Base-by-base conservation (phyloP, 768 basidiomycete species). In the Pisolithus tinctorius region DNA sequence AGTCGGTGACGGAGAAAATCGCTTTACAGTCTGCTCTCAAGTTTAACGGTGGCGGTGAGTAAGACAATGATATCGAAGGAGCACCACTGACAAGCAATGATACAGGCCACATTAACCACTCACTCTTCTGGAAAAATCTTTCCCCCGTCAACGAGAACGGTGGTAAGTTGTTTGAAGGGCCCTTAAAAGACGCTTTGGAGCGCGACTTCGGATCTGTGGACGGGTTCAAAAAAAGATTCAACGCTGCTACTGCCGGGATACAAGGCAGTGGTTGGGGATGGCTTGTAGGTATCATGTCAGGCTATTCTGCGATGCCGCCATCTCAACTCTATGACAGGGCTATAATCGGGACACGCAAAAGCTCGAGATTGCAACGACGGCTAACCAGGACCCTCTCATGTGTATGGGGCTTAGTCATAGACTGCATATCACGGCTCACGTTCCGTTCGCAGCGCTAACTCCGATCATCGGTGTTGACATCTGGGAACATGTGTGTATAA, bases 221-320 rank as follows among this genome's bases (percentile, higher is more conserved):
- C 13, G 80, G 71, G 23, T 83, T 98, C 67, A 93, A 95, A 76
- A 85, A 83, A 60, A 76, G 79, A 55, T 80, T 97, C 69, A 97
- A 95, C 70, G 71, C 93, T 25, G 79, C 78, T 55, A 95, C 95
- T 23, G 92, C 87, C 30, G 93, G 79, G 48, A 87, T 99, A 49
- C 96, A 99, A 70, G 96, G 96, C 26, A 92, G 88, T 58, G 96
- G 96, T 2, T 99, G 96, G 96, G 95, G 94, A 42, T 99, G 96
- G 96, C 78, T 99, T 53, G 92, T 85, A 58, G 55, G 77, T 72
- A 37, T 23, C 29, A 52, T 31, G 17, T 34, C 36, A 34, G 4
- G 20, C 27, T 34, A 13, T 25, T 30, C 40, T 14, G 17, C 3
- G 11, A 3, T 9, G 0, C 25, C 36, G 8, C 45, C 36, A 17